These are phyloP conservation scores for Pseudogymnoascus sp. DNA, from an alignment of 2,329 filamentous ascomycete genomes.

Conservation along the genomic window DNA sequence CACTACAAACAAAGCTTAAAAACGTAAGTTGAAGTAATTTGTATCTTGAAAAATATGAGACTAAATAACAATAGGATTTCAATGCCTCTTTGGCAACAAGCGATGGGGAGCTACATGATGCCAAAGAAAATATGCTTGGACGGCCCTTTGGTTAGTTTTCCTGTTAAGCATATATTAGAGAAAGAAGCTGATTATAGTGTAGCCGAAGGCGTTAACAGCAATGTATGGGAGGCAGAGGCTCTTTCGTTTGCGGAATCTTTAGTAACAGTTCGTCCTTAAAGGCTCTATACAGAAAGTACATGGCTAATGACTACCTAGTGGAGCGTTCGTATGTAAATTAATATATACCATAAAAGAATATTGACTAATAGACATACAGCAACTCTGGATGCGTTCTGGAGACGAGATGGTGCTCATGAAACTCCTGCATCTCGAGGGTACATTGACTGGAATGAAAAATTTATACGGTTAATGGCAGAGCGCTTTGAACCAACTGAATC, in stretches of 20 bases:
- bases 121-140: constrained; percentile 10
- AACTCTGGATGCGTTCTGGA: constrained; percentile 16
- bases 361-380: constrained; percentile 8
- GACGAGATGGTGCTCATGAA: constrained; percentile 12
- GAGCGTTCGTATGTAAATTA: background rate
- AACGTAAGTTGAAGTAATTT: constrained; percentile 1
- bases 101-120: background rate
- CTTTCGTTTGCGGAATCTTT: background rate
- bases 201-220: constrained; percentile 11
- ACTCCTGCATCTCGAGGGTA: background rate
- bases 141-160: constrained; percentile 11
- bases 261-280: constrained; percentile 11
- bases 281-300: background rate
- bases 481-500: constrained; percentile 12
- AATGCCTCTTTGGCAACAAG: constrained; percentile 2
- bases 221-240: constrained; percentile 10
- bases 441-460: constrained; percentile 14
- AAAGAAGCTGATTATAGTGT: constrained; percentile 10
- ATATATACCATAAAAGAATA: background rate
- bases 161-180: background rate
- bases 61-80: constrained; percentile 12
- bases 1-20: constrained; percentile 12
- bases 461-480: constrained; percentile 15
- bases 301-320: background rate
- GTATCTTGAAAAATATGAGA: background rate